phyloP scores from a whole-genome alignment of 176 grass and related monocot genomes.

The Chrysopogon serrulatus region DNA sequence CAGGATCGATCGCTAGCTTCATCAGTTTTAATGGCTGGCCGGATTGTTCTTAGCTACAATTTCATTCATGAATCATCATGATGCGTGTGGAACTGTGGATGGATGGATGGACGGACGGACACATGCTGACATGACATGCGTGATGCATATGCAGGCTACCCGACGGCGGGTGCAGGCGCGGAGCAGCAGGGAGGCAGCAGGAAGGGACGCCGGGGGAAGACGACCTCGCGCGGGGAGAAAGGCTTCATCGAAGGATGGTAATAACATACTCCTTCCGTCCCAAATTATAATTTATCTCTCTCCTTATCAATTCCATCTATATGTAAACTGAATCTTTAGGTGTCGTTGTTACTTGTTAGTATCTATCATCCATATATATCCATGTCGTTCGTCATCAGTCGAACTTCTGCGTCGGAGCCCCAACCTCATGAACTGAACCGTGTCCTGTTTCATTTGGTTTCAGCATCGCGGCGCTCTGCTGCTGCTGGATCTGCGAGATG shows the following conservation, averaged over 20 bases:
- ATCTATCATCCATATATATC: no score
- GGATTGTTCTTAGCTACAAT: neutral
- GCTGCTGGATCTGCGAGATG: conserved; percentile 95
- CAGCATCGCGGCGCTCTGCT: conserved; percentile 79
- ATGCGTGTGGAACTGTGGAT: no score
- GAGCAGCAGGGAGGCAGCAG: conserved; percentile 40
- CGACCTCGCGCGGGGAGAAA: conserved; percentile 60
- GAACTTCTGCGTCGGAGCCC: no score
- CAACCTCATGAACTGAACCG: no score
- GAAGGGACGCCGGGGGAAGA: conserved; percentile 24
- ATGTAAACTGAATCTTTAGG: no score
- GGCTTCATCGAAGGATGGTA: conserved; percentile 89
- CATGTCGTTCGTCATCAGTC: no score
- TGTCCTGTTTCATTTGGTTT: neutral
- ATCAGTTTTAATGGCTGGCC: neutral
- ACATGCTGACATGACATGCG: neutral
- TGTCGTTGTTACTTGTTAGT: no score
- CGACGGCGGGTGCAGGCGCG: conserved; percentile 21
- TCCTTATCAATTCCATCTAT: no score
- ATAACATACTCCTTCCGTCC: no score
- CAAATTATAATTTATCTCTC: no score
- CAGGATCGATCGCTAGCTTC: no score
- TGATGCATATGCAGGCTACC: conserved; percentile 57
- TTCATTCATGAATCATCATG: neutral
- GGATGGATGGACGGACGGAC: no score